Evolutionary conservation across 495 filamentous ascomycete genomes (phyloP).

Genomic region (Xylaria nigripes): DNA sequence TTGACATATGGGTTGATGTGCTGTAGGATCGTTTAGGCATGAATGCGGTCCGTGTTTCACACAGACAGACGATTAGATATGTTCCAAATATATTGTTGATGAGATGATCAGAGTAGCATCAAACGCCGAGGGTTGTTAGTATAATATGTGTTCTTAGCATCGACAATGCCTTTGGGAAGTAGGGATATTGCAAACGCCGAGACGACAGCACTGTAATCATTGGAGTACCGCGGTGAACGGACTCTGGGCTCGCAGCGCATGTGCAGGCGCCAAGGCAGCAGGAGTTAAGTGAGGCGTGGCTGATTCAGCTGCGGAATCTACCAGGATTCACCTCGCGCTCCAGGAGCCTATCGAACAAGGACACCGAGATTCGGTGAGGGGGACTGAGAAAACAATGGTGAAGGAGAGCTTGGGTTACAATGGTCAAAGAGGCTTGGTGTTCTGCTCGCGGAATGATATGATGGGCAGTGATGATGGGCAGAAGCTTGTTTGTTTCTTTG

Average conservation of each 20-base stretch:
- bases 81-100: not conserved
- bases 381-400: not conserved
- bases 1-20: constrained; percentile 11
- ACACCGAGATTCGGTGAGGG: not conserved
- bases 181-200: not conserved
- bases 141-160: not conserved
- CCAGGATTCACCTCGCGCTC: not conserved
- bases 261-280: not conserved
- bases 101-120: not conserved
- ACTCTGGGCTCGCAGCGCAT: not conserved
- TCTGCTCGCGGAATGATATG: not conserved
- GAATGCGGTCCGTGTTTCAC: not conserved
- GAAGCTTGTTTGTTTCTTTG: not conserved
- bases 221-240: not conserved
- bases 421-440: not conserved
- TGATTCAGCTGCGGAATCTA: not conserved
- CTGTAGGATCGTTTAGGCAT: constrained; percentile 26
- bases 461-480: too few relatives aligned
- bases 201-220: not conserved
- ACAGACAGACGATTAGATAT: not conserved
- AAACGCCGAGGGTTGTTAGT: not conserved
- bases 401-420: not conserved
- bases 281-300: not conserved
- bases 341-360: not conserved
- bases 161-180: not conserved